Conservation (phyloP, 139 green algal species). For the Edaphochlamys debaryana region DNA sequence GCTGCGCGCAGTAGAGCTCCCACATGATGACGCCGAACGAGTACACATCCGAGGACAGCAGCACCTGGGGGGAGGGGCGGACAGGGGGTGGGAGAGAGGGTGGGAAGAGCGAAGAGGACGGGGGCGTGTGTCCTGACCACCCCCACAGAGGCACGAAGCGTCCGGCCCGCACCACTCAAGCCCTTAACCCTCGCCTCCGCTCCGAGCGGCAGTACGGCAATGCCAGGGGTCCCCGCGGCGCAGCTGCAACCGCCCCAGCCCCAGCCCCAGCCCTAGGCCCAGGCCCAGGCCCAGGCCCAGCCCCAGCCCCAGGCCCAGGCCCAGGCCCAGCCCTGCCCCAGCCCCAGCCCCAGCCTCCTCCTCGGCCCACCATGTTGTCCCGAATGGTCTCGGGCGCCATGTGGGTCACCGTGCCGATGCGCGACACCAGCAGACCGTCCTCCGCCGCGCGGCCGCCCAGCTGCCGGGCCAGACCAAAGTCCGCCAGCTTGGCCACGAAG, state of each 20-base stretch:
- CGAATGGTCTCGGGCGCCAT: constrained; percentile 44
- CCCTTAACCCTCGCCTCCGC: too few relatives aligned
- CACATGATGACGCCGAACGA: constrained; percentile 42
- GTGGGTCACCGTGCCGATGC: constrained; percentile 45
- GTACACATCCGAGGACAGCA: constrained; percentile 31
- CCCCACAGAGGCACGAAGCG: too few relatives aligned
- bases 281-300: too few relatives aligned
- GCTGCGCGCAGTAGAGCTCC: constrained; percentile 41
- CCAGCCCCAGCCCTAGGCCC: too few relatives aligned
- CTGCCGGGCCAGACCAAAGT: constrained; percentile 60
- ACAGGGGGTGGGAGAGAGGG: background rate
- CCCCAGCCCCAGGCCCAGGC: too few relatives aligned
- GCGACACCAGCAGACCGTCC: constrained; percentile 31
- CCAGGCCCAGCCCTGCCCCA: too few relatives aligned
- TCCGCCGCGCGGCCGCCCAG: background rate
- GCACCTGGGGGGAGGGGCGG: background rate
- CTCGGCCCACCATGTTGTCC: constrained; percentile 26
- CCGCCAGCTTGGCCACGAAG: constrained; percentile 68
- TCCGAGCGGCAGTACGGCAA: too few relatives aligned
- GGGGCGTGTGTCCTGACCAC: too few relatives aligned
- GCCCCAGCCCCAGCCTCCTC: background rate
- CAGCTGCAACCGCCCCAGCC: too few relatives aligned
- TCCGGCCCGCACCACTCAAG: too few relatives aligned
- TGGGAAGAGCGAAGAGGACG: too few relatives aligned
- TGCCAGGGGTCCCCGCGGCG: too few relatives aligned